phyloP scores from a whole-genome alignment of 1,284 basidiomycete genomes.

The Irpex rosettiformis region DNA sequence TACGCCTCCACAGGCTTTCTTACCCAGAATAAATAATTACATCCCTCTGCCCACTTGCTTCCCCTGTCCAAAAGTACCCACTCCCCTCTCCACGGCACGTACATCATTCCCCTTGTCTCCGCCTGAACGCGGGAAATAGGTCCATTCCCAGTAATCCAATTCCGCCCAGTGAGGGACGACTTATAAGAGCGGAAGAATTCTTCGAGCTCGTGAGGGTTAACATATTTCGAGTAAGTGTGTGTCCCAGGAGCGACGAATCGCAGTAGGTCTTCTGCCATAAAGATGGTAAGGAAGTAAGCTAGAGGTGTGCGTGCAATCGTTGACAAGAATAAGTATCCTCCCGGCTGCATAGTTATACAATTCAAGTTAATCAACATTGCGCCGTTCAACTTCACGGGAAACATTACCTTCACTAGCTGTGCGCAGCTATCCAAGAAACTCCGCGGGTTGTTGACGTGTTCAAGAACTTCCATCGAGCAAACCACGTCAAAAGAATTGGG shows the following conservation, averaged over 20 bases:
- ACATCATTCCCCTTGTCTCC: conserved; percentile 81
- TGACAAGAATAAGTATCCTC: conserved; percentile 92
- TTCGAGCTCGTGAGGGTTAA: conserved; percentile 88
- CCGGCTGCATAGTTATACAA: conserved; percentile 55
- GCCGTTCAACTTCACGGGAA: not conserved
- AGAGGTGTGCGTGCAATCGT: conserved; percentile 96
- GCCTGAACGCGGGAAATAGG: conserved; percentile 61
- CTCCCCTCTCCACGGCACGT: conserved; percentile 70
- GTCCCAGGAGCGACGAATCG: conserved; percentile 87
- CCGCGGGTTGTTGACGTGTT: conserved; percentile 93
- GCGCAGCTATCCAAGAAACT: conserved; percentile 82
- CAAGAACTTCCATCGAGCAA: conserved; percentile 97
- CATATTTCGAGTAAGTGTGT: conserved; percentile 89
- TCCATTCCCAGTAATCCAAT: conserved; percentile 45
- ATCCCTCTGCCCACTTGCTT: conserved; percentile 58
- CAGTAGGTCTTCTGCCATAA: conserved; percentile 84
- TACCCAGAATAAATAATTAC: conserved; percentile 83
- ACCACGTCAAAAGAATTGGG: conserved; percentile 83
- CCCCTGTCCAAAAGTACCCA: conserved; percentile 70
- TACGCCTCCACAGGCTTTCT: conserved; percentile 46
- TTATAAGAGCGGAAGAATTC: conserved; percentile 72
- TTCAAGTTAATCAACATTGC: not conserved
- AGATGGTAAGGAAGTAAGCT: conserved; percentile 86
- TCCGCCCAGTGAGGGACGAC: conserved; percentile 33
- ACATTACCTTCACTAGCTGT: conserved; percentile 76